phyloP scores from a whole-genome alignment of 1,284 basidiomycete genomes.

The Coniferiporia weirii region DNA sequence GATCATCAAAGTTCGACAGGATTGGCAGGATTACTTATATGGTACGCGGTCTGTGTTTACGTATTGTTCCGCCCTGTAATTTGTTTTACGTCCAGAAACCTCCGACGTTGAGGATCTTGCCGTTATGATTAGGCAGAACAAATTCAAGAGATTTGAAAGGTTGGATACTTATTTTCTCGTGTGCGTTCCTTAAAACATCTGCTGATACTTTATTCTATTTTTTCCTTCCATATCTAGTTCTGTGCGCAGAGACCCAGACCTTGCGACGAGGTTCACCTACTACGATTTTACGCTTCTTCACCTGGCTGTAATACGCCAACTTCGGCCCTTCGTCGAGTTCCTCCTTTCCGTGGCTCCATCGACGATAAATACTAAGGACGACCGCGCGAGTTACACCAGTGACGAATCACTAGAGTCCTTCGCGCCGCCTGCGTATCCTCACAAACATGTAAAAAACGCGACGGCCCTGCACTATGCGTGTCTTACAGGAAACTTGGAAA shows the following conservation, averaged over 20 bases:
- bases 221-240: neutral
- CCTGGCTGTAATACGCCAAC: constrained; percentile 8
- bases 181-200: neutral
- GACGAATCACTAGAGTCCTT: neutral
- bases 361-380: neutral
- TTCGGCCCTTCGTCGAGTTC: neutral
- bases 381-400: neutral
- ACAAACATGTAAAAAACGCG: neutral
- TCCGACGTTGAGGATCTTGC: neutral
- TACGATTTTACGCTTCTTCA: constrained; percentile 5
- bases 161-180: too few species aligned
- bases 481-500: constrained; percentile 4
- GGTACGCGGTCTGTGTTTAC: neutral
- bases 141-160: neutral
- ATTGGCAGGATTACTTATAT: neutral
- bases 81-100: neutral
- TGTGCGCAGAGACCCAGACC: neutral
- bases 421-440: neutral
- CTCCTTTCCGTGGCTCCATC: constrained; percentile 1
- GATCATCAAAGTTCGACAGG: neutral
- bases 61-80: neutral
- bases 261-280: neutral
- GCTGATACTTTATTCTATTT: neutral
- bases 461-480: constrained; percentile 13
- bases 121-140: neutral